A percentile compares a stretch with the other conserved stretches of the same genome.
Evolutionary conservation across 2,329 filamentous ascomycete genomes (phyloP).

Genomic region (Monilinia polystroma): DNA sequence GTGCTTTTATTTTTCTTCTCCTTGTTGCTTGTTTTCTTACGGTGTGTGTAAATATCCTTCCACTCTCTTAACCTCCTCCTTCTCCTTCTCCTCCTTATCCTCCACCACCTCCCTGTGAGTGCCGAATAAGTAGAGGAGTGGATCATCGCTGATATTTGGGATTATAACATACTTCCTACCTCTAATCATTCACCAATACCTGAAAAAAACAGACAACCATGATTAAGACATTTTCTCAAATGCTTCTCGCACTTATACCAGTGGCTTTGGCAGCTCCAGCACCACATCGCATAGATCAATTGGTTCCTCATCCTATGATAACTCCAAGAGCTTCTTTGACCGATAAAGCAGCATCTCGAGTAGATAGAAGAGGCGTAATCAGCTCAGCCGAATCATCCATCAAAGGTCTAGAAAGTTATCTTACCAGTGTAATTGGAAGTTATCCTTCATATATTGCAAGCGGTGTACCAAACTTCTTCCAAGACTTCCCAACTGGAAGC

Average conservation of each 20-base stretch:
- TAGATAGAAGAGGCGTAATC: constrained; percentile 47
- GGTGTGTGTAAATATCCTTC: neutral
- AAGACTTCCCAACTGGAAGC: constrained; percentile 61
- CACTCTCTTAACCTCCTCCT: neutral
- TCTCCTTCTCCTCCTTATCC: no score
- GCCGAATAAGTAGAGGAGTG: neutral
- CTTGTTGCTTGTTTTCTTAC: neutral
- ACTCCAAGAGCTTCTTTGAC: constrained; percentile 48
- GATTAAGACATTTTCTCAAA: constrained; percentile 18
- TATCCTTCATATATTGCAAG: constrained; percentile 61
- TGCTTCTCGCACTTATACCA: constrained; percentile 32
- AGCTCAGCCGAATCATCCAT: constrained; percentile 42
- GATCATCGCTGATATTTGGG: neutral
- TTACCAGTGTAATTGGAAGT: constrained; percentile 53
- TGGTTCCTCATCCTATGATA: constrained; percentile 46
- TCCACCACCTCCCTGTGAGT: no score
- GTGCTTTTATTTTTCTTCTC: neutral
- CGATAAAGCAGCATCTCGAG: constrained; percentile 42
- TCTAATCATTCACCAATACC: neutral
- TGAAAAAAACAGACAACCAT: neutral
- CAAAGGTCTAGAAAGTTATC: constrained; percentile 50
- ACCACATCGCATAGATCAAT: constrained; percentile 32
- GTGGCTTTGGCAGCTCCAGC: constrained; percentile 34
- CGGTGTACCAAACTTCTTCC: constrained; percentile 66
- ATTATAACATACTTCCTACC: neutral